Evolutionary conservation across 2,329 filamentous ascomycete genomes (phyloP).

Genomic region (Aspergillus oerlinghausenensis): DNA sequence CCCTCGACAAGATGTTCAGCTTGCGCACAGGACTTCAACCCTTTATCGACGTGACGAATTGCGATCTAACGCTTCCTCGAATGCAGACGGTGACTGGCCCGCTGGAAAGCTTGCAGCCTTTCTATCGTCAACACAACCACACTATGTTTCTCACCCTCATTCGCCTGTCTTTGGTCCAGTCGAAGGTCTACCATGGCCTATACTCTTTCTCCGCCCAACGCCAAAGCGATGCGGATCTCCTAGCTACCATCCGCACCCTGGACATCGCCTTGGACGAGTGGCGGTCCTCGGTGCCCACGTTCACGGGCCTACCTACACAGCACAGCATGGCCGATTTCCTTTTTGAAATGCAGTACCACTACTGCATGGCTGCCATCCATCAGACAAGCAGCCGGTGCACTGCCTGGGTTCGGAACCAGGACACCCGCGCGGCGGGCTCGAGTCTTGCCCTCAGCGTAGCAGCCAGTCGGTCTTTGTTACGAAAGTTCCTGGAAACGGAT

Average conservation of each 20-base stretch:
- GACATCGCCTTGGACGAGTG: conserved; percentile 7
- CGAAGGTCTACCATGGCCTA: conserved; percentile 4
- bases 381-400: conserved; percentile 10
- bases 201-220: conserved; percentile 2
- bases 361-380: conserved; percentile 11
- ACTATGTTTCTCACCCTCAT: conserved; percentile 1
- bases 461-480: conserved; percentile 9
- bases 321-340: not conserved
- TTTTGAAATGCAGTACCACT: conserved; percentile 9
- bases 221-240: conserved; percentile 5
- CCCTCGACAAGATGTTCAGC: conserved; percentile 3
- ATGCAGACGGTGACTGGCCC: too few relatives aligned
- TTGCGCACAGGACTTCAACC: conserved; percentile 8
- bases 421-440: conserved; percentile 1
- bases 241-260: conserved; percentile 6
- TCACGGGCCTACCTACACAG: not conserved
- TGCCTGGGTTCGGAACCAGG: conserved; percentile 4
- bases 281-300: conserved; percentile 4
- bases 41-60: conserved; percentile 1
- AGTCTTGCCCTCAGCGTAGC: conserved; percentile 8
- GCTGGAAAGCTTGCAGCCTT: too few relatives aligned
- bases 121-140: not conserved
- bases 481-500: not conserved
- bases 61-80: conserved; percentile 7
- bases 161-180: conserved; percentile 2